A percentile compares a stretch with the other conserved stretches of the same genome.
Evolutionary conservation across 164 flowering plant species (phyloP).

Genomic region (Annona cherimola): DNA sequence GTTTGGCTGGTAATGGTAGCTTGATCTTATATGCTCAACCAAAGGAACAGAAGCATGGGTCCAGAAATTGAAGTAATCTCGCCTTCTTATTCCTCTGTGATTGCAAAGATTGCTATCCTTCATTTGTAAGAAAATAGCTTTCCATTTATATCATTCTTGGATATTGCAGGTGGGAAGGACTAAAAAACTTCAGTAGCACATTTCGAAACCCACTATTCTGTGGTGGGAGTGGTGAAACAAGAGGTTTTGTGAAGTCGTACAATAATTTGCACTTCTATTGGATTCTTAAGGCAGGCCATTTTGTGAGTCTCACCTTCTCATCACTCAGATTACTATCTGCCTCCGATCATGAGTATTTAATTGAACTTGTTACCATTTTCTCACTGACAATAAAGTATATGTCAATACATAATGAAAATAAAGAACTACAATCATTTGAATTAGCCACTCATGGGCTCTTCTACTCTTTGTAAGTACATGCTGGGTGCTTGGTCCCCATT

Average conservation of each 20-base stretch:
- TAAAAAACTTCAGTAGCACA: conserved; percentile 12
- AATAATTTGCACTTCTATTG: conserved; percentile 32
- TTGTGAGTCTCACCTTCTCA: conserved; percentile 20
- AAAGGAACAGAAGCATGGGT: conserved; percentile 90
- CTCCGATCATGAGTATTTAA: background rate
- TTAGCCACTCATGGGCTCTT: background rate
- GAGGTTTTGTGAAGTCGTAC: conserved; percentile 27
- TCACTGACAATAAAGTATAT: background rate
- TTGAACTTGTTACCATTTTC: background rate
- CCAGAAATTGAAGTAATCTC: conserved; percentile 66
- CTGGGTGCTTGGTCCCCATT: background rate
- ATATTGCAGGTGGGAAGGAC: conserved; percentile 25
- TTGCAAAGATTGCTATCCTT: background rate
- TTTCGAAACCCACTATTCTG: conserved; percentile 20
- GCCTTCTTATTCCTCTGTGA: background rate
- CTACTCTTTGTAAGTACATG: background rate
- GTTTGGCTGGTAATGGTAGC: conserved; percentile 30
- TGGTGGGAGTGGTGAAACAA: conserved; percentile 12
- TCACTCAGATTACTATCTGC: background rate
- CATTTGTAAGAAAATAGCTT: background rate
- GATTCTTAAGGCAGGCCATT: conserved; percentile 33
- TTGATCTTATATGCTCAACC: conserved; percentile 84
- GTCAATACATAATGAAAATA: too few species aligned
- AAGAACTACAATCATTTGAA: background rate
- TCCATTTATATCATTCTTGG: background rate